Evolutionary conservation across 805 yeast species (phyloP).

Genomic region (Cyberlindnera euphorbiae): DNA sequence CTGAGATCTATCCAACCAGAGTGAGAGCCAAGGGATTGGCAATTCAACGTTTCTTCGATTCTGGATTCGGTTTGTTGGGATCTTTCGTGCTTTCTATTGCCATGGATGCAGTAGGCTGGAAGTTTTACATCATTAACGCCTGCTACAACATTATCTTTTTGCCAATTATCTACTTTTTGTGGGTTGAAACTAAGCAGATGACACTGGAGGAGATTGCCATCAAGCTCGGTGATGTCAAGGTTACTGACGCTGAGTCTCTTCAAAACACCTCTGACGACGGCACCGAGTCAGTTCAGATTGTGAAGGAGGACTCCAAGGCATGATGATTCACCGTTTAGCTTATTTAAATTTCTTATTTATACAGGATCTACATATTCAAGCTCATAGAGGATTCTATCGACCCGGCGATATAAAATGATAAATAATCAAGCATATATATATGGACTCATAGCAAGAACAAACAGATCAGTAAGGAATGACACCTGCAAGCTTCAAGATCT

Average conservation of each 20-base stretch:
- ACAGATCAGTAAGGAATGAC: neutral
- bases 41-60: constrained; percentile 8
- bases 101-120: constrained; percentile 25
- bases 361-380: no score
- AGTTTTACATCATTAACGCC: constrained; percentile 23
- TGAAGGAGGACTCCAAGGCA: no score
- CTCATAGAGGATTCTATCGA: no score
- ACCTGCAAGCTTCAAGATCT: constrained; percentile 19
- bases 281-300: no score
- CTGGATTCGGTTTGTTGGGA: constrained; percentile 12
- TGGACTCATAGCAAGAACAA: no score
- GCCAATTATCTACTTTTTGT: constrained; percentile 24
- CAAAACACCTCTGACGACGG: no score
- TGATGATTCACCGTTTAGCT: no score
- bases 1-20: constrained; percentile 12
- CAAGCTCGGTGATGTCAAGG: constrained; percentile 21
- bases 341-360: no score
- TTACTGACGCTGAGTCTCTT: neutral
- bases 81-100: constrained; percentile 23
- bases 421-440: no score
- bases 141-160: constrained; percentile 23
- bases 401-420: no score
- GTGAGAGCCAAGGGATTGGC: constrained; percentile 7
- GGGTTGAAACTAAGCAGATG: constrained; percentile 29
- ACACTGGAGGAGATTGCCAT: constrained; percentile 29